These are phyloP conservation scores for Aspergillus sp. DNA, from an alignment of 2,329 filamentous ascomycete species.

Conservation along the genomic window DNA sequence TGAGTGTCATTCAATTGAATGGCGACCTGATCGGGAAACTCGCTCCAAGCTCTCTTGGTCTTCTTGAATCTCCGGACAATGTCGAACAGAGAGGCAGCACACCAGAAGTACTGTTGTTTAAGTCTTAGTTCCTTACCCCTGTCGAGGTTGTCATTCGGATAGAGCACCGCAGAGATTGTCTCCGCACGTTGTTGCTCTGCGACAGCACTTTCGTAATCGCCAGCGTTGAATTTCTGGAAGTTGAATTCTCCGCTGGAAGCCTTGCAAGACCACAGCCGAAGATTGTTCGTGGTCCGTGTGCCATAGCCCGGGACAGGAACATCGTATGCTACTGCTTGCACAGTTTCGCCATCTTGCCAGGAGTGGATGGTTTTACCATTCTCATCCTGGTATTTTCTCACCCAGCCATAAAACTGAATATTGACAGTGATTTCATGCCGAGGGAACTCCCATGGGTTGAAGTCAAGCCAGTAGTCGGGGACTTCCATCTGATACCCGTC, in stretches of 20 bases:
- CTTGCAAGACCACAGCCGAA: slow-evolving; percentile 96
- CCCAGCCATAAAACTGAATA: slow-evolving; percentile 92
- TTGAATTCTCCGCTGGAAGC: slow-evolving; percentile 96
- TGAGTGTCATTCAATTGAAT: slow-evolving; percentile 99
- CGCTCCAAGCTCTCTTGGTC: slow-evolving; percentile 82
- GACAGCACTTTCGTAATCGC: slow-evolving; percentile 96
- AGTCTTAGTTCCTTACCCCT: slow-evolving; percentile 93
- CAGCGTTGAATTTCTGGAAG: slow-evolving; percentile 98
- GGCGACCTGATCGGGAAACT: slow-evolving; percentile 92
- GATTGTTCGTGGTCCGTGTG: slow-evolving; percentile 90
- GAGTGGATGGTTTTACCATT: slow-evolving; percentile 72
- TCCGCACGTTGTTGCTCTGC: slow-evolving; percentile 98
- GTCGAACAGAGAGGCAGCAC: slow-evolving; percentile 91
- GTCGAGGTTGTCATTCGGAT: slow-evolving; percentile 96
- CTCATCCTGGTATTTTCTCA: slow-evolving; percentile 72
- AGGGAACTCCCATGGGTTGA: slow-evolving; percentile 99
- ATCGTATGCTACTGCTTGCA: slow-evolving; percentile 90
- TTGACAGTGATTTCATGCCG: slow-evolving; percentile 94
- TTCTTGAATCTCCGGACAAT: slow-evolving; percentile 99
- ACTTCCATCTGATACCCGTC: slow-evolving; percentile 98
- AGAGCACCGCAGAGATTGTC: slow-evolving; percentile 95
- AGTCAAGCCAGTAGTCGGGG: slow-evolving; percentile 98
- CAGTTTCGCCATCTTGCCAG: slow-evolving; percentile 93
- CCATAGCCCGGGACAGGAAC: slow-evolving; percentile 88
- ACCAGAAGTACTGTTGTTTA: slow-evolving; percentile 99